Conservation (phyloP, 768 basidiomycete genomes). For the Trametes elegans region DNA sequence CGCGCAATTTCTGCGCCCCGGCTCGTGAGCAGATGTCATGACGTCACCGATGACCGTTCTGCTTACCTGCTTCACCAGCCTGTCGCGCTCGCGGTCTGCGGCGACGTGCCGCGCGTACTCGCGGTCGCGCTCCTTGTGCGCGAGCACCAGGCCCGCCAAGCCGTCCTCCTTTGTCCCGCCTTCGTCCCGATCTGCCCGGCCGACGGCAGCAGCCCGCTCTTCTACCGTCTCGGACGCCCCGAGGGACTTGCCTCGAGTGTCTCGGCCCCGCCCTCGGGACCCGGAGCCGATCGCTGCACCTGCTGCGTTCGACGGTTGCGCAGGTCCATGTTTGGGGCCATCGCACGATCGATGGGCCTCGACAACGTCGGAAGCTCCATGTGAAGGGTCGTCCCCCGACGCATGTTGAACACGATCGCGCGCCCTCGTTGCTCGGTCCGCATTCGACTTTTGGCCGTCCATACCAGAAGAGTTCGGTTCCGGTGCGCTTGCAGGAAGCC, state of each 20-base stretch:
- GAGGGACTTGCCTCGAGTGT: conserved; percentile 10
- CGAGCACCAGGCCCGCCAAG: conserved; percentile 15
- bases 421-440: neutral
- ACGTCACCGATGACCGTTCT: neutral
- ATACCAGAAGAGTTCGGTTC: neutral
- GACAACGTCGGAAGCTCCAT: neutral
- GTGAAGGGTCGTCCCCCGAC: neutral
- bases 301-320: neutral
- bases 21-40: neutral
- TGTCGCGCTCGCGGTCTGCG: conserved; percentile 13
- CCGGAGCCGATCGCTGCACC: neutral
- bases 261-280: conserved; percentile 8
- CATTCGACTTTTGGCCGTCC: neutral
- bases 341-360: conserved; percentile 3
- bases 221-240: conserved; percentile 6
- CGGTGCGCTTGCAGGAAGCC: neutral
- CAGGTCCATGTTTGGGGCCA: neutral
- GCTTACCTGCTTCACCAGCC: conserved; percentile 16
- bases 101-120: conserved; percentile 20
- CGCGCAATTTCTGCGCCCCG: conserved; percentile 9
- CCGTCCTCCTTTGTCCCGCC: conserved; percentile 16
- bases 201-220: conserved; percentile 6
- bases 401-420: neutral
- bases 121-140: conserved; percentile 24
- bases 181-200: neutral